Evolutionary conservation across 2,329 filamentous ascomycete genomes (phyloP), one percentile per base, ranked within the genome.

Genomic region (Pezizomycotina sp.): DNA sequence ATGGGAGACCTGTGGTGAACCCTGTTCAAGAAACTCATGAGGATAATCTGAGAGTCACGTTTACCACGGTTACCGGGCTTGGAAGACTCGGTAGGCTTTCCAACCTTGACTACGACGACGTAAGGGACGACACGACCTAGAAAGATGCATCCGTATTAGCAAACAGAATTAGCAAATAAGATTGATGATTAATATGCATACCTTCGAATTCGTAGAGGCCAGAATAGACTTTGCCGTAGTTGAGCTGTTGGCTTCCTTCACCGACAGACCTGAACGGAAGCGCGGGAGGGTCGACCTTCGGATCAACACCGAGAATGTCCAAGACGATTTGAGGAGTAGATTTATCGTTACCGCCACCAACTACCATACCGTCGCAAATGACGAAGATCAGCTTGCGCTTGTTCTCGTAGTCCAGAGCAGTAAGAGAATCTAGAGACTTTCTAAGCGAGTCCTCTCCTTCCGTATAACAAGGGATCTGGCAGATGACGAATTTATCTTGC

Each of bases 401-500:
- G 61, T 98, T 93, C 60, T 98, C 89, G 51, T 98, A 98, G 49
- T 92, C 77, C 10, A 98, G 68, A 8, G 84, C 82, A 10, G 89
- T 93, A 41, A 95, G 67, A 1, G 89, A 95, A 56, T 98, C 89
- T 2, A 98, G 66, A 34, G 83, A 86, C 55, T 92, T 91, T 36
- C 89, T 69, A 6, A 98, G 64, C 3, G 84, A 86, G 52, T 98
- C 89, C 63, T 98, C 89, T 51, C 83, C 89, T 63, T 98, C 89
- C 0, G 89, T 98, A 55, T 98, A 98, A 4, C 89, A 89, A 6
- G 89, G 89, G 20, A 98, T 83, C 58, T 93, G 83, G 59, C 89
- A 95, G 48, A 98, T 95, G 50, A 98, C 84, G 52, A 98, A 98
- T 56, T 95, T 98, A 59, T 98, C 89, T 58, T 95, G 89, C 23